phyloP scores from a whole-genome alignment of 495 filamentous ascomycete species.

The Apodospora peruviana region DNA sequence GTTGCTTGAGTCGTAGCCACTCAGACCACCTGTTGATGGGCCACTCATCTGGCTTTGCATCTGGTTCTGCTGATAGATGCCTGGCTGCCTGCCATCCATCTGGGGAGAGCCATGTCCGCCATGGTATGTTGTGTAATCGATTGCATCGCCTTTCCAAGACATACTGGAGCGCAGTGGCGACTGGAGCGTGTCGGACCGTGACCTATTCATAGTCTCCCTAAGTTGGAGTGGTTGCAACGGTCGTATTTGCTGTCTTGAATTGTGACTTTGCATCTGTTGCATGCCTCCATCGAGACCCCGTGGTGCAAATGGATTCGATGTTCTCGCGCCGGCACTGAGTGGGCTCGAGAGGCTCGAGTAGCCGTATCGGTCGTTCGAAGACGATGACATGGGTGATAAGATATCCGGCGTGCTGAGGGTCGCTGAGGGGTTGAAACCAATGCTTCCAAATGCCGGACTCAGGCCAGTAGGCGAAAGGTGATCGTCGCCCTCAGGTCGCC shows the following conservation, averaged over 20 bases:
- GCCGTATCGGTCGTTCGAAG: conserved; percentile 46
- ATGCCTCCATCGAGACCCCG: conserved; percentile 45
- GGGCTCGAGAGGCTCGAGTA: conserved; percentile 44
- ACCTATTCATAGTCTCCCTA: conserved; percentile 54
- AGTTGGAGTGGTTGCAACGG: conserved; percentile 54
- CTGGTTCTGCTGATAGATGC: conserved; percentile 28
- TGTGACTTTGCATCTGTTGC: conserved; percentile 37
- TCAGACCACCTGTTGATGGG: conserved; percentile 18
- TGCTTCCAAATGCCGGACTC: conserved; percentile 55
- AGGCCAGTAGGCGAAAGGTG: conserved; percentile 58
- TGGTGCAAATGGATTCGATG: conserved; percentile 51
- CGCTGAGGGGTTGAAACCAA: conserved; percentile 50
- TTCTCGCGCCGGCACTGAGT: conserved; percentile 42
- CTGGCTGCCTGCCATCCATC: conserved; percentile 35
- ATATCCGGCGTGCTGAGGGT: conserved; percentile 44
- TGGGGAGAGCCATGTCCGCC: conserved; percentile 36
- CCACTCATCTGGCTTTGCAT: conserved; percentile 22
- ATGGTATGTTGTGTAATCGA: conserved; percentile 49
- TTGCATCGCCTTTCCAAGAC: conserved; percentile 56
- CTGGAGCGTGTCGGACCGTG: conserved; percentile 52
- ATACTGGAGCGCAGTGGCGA: conserved; percentile 56
- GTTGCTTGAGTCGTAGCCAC: conserved; percentile 44
- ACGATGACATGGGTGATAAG: conserved; percentile 49
- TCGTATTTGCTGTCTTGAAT: conserved; percentile 36
- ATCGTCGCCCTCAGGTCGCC: conserved; percentile 49